Evolutionary conservation across 2,329 filamentous ascomycete species (phyloP).

Genomic region (Fusarium hostae): DNA sequence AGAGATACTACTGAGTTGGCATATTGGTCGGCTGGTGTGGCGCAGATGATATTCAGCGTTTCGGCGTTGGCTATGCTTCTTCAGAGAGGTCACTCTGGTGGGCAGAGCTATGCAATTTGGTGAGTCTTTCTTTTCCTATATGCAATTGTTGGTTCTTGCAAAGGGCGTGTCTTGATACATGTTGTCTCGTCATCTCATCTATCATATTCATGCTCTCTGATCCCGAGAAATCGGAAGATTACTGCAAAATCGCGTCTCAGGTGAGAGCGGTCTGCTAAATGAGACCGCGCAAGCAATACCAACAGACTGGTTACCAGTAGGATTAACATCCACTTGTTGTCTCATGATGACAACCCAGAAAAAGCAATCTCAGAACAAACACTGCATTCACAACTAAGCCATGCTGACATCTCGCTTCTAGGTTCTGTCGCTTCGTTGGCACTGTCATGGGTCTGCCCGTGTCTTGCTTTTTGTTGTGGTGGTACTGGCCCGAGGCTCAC

Average conservation of each 20-base stretch:
- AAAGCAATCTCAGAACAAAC: background rate
- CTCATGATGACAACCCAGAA: background rate
- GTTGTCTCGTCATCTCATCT: background rate
- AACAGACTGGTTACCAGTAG: background rate
- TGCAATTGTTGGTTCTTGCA: conserved; percentile 20
- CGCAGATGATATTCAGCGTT: conserved; percentile 56
- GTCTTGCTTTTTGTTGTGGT: conserved; percentile 57
- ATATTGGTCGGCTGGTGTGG: conserved; percentile 59
- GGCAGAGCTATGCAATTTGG: conserved; percentile 61
- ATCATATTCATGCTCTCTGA: conserved; percentile 1
- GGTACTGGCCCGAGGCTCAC: conserved; percentile 63
- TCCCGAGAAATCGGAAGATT: conserved; percentile 1
- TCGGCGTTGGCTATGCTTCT: conserved; percentile 57
- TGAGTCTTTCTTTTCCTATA: conserved; percentile 50
- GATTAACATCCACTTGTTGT: background rate
- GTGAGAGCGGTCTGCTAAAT: background rate
- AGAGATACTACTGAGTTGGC: conserved; percentile 62
- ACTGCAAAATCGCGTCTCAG: conserved; percentile 26
- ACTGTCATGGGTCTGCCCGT: conserved; percentile 55
- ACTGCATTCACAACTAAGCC: background rate
- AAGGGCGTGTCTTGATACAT: conserved; percentile 31
- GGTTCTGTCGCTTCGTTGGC: conserved; percentile 57
- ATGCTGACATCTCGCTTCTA: conserved; percentile 42
- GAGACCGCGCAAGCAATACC: background rate
- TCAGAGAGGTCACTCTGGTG: conserved; percentile 59